These are phyloP conservation scores for Saksenaea oblongispora DNA, from an alignment of 371 early-diverging fungal genomes.

Conservation along the genomic window DNA sequence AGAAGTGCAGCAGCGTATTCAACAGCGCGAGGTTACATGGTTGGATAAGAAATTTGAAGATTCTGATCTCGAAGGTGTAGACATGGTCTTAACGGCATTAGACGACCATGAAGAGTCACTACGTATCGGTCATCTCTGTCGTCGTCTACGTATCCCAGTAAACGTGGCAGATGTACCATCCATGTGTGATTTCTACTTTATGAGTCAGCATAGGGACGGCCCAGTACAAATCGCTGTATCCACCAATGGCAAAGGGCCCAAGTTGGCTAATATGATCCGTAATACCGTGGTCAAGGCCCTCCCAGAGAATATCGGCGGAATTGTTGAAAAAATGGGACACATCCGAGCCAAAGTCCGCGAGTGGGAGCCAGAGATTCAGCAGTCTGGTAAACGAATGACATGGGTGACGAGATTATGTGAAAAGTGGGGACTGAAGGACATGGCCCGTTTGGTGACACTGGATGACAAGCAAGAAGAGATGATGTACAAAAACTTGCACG, in stretches of 20 bases:
- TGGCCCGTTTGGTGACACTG: constrained; percentile 27
- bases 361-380: constrained; percentile 67
- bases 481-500: constrained; percentile 52
- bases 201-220: constrained; percentile 83
- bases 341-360: constrained; percentile 69
- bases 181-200: constrained; percentile 92
- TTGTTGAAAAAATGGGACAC: constrained; percentile 71
- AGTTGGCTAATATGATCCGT: constrained; percentile 81
- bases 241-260: constrained; percentile 89
- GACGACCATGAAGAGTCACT: constrained; percentile 75
- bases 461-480: constrained; percentile 18
- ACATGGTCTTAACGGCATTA: constrained; percentile 83
- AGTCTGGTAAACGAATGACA: constrained; percentile 74
- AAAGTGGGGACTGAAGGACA: constrained; percentile 42
- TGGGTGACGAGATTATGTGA: constrained; percentile 81
- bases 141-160: constrained; percentile 76
- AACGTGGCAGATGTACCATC: constrained; percentile 92
- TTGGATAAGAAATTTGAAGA: constrained; percentile 60
- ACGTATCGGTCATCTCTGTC: constrained; percentile 70
- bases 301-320: constrained; percentile 66
- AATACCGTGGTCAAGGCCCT: constrained; percentile 64
- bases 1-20: constrained; percentile 65
- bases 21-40: constrained; percentile 62
- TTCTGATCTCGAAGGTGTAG: constrained; percentile 53
- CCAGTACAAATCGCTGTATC: constrained; percentile 88